Evolutionary conservation across 2,329 filamentous ascomycete genomes (phyloP).

Genomic region (Calonectria montana): DNA sequence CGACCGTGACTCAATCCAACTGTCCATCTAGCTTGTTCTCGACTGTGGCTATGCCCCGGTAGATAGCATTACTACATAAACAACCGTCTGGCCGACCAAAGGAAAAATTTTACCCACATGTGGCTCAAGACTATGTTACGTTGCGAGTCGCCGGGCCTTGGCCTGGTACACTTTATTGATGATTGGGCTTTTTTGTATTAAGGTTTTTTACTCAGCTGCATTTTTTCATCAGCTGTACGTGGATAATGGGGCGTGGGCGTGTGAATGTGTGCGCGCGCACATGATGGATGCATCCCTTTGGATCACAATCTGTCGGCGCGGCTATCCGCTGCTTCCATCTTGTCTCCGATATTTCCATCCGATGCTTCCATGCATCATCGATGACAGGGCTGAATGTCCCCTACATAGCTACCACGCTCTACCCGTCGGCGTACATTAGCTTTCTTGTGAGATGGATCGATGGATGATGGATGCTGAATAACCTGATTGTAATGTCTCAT

Average conservation of each 20-base stretch:
- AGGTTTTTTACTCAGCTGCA: conserved; percentile 6
- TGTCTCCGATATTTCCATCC: conserved; percentile 15
- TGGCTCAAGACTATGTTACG: conserved; percentile 27
- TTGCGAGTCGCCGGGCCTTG: conserved; percentile 21
- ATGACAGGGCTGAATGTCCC: conserved; percentile 18
- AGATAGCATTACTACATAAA: background rate
- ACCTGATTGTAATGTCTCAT: conserved; percentile 16
- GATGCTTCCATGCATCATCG: conserved; percentile 22
- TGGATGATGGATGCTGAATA: conserved; percentile 5
- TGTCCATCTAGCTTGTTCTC: background rate
- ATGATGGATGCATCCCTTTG: conserved; percentile 4
- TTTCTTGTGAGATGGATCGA: background rate
- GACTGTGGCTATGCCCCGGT: background rate
- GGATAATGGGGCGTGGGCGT: background rate
- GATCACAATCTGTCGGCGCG: conserved; percentile 1
- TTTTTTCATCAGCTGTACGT: background rate
- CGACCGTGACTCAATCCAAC: background rate
- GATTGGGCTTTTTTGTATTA: background rate
- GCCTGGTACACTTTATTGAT: background rate
- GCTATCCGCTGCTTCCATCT: conserved; percentile 23
- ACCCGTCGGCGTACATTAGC: background rate
- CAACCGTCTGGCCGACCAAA: background rate
- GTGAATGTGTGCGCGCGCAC: background rate
- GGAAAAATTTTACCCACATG: background rate
- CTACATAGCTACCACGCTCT: background rate